Evolutionary conservation across 2,329 filamentous ascomycete genomes (phyloP).

Genomic region (Ophiostoma ulmi): DNA sequence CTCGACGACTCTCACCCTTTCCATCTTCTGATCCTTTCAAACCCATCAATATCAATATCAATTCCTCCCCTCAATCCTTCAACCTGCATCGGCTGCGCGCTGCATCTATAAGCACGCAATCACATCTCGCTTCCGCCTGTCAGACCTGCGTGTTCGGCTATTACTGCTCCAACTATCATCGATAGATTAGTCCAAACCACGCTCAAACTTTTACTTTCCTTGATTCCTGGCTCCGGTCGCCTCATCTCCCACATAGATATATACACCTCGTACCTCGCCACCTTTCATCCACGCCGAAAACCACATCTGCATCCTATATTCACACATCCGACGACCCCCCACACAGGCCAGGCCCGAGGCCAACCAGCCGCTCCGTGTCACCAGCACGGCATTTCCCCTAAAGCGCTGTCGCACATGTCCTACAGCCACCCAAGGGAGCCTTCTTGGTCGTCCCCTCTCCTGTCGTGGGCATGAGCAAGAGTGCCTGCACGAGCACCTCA

Average conservation of each 20-base stretch:
- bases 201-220: neutral
- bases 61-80: neutral
- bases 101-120: constrained; percentile 6
- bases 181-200: neutral
- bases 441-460: neutral
- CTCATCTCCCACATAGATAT: neutral
- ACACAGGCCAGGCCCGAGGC: neutral
- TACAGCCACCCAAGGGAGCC: neutral
- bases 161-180: neutral
- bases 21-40: neutral
- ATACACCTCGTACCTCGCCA: neutral
- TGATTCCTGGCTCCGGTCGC: neutral
- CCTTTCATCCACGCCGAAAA: neutral
- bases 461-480: constrained; percentile 1
- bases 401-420: constrained; percentile 7
- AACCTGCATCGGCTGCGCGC: neutral
- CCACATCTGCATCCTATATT: neutral
- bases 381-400: constrained; percentile 6
- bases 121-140: constrained; percentile 2
- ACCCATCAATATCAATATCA: neutral
- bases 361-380: constrained; percentile 2
- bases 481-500: neutral
- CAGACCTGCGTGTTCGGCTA: neutral
- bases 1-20: neutral
- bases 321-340: neutral